Evolutionary conservation across 805 yeast species (phyloP).

Genomic region (Brettanomyces anomalus): DNA sequence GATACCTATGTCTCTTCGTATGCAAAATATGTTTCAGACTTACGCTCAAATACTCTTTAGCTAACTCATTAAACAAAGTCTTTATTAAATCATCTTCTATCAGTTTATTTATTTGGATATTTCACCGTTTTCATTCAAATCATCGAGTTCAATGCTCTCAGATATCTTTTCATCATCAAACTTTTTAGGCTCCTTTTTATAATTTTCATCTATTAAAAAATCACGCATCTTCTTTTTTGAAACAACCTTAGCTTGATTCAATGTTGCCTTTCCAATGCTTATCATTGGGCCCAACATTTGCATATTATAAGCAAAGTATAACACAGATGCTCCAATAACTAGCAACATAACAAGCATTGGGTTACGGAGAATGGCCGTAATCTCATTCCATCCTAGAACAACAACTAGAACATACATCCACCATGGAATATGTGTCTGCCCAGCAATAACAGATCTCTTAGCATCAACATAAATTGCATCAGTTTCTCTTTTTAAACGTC

Average conservation of each 20-base stretch:
- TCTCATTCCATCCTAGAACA: slow-evolving; percentile 92
- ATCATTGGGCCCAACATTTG: slow-evolving; percentile 72
- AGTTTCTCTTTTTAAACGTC: slow-evolving; percentile 61
- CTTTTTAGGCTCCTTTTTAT: not conserved
- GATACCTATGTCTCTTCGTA: too few species aligned
- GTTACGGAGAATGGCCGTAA: slow-evolving; percentile 76
- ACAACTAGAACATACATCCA: slow-evolving; percentile 68
- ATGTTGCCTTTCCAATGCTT: slow-evolving; percentile 46
- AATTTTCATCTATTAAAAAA: slow-evolving; percentile 42
- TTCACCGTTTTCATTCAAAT: slow-evolving; percentile 1
- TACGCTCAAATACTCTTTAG: too few species aligned
- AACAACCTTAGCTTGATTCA: slow-evolving; percentile 46
- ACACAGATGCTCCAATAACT: slow-evolving; percentile 48
- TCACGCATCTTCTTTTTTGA: slow-evolving; percentile 54
- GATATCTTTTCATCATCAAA: too few species aligned
- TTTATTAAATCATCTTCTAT: not conserved
- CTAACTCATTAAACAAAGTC: not conserved
- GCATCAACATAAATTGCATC: slow-evolving; percentile 82
- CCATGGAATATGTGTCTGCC: slow-evolving; percentile 72
- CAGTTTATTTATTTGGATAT: not conserved
- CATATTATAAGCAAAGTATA: slow-evolving; percentile 59
- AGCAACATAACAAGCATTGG: slow-evolving; percentile 69
- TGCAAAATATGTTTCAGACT: too few species aligned
- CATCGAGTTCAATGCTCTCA: not conserved
- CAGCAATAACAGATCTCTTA: slow-evolving; percentile 73